phyloP scores from a whole-genome alignment of 805 yeast genomes.

The Debaryomyces maramus region DNA sequence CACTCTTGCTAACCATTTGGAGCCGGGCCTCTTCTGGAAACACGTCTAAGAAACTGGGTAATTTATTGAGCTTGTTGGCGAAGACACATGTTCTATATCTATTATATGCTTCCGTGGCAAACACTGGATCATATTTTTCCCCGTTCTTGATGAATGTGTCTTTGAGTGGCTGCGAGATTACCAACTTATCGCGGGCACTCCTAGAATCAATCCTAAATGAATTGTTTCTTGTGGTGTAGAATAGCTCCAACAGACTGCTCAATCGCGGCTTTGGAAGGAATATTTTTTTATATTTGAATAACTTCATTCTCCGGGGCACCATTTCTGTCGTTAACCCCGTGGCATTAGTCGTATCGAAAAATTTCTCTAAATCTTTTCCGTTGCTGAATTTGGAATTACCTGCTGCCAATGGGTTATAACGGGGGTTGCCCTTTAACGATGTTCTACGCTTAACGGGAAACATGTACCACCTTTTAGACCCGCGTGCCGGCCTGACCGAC shows the following conservation, averaged over 20 bases:
- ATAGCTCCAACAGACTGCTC: not conserved
- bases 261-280: conserved; percentile 15
- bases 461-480: conserved; percentile 16
- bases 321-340: conserved; percentile 23
- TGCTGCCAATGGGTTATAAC: conserved; percentile 18
- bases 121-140: conserved; percentile 1
- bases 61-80: conserved; percentile 15
- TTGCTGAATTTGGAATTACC: conserved; percentile 21
- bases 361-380: conserved; percentile 21
- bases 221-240: not conserved
- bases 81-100: conserved; percentile 30
- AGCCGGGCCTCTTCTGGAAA: conserved; percentile 30
- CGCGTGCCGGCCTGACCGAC: not conserved
- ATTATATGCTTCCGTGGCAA: conserved; percentile 23
- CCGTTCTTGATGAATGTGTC: conserved; percentile 16
- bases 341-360: conserved; percentile 19
- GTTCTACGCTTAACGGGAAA: conserved; percentile 38
- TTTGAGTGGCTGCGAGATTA: conserved; percentile 17
- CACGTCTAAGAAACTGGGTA: conserved; percentile 29
- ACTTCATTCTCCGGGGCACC: conserved; percentile 28
- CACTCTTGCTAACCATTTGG: conserved; percentile 20
- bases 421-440: conserved; percentile 26
- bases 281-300: conserved; percentile 22
- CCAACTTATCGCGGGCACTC: not conserved
- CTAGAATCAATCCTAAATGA: not conserved